phyloP scores from a whole-genome alignment of 495 filamentous ascomycete genomes.

The Aspergillus incahuasiensis region DNA sequence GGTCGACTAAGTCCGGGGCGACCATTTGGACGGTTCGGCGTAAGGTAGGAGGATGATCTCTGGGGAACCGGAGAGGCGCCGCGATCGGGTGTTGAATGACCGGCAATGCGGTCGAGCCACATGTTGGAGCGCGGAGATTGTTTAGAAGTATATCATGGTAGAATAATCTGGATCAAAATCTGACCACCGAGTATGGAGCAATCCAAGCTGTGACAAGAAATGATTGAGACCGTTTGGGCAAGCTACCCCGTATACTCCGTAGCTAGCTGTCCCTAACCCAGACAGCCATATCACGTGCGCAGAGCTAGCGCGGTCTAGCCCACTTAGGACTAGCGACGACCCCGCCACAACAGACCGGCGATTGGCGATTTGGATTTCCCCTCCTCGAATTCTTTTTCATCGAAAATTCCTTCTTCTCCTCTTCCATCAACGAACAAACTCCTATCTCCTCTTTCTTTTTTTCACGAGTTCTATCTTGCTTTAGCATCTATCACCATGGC shows the following conservation, averaged over 20 bases:
- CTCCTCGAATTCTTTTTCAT: conserved; percentile 18
- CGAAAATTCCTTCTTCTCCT: conserved; percentile 12
- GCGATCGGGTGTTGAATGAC: conserved; percentile 63
- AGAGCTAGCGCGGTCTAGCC: too few relatives aligned
- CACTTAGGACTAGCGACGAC: conserved; percentile 26
- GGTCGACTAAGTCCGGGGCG: conserved; percentile 59
- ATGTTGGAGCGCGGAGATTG: conserved; percentile 38
- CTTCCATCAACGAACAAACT: conserved; percentile 9
- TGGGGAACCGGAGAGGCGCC: conserved; percentile 66
- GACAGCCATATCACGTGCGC: too few relatives aligned
- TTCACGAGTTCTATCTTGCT: conserved; percentile 18
- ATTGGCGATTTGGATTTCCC: conserved; percentile 27
- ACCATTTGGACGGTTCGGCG: conserved; percentile 37
- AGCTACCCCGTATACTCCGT: neutral
- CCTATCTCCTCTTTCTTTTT: conserved; percentile 13
- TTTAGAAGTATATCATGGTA: neutral
- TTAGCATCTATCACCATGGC: conserved; percentile 36
- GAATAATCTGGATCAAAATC: neutral
- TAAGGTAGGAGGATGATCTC: conserved; percentile 48
- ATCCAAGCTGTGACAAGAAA: neutral
- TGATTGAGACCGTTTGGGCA: neutral
- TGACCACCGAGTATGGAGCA: neutral
- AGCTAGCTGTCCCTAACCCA: neutral
- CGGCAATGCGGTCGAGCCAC: conserved; percentile 86
- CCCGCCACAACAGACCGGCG: conserved; percentile 38